Base-by-base conservation (phyloP, 1,284 basidiomycete species). In the Trichosporon faecale region DNA sequence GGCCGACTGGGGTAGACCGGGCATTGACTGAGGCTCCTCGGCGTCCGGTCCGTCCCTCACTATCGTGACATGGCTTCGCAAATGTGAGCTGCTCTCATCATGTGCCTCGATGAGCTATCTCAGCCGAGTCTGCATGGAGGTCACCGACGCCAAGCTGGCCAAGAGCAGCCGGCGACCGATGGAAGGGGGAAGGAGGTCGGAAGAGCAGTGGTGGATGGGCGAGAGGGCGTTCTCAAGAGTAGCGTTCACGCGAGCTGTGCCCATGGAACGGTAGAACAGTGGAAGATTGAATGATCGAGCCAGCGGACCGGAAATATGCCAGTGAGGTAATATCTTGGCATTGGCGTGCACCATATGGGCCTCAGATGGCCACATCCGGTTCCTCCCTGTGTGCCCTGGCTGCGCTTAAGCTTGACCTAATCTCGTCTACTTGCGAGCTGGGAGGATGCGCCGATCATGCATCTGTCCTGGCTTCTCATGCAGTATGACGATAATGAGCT, bases 391-490 rank as follows among this genome's bases (percentile, higher is more conserved):
- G 29, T n/a, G 55, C 57, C 57, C 57, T 61, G 57, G 57, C 18
- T 61, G 57, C 57, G 57, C 57, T 61, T 33, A n/a, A 61, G 57
- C 29, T 61, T 61, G 57, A 61, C 27, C 21, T 31, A 25, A 61
- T 61, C 57, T 61, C 27, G 49, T 25, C 49, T 52, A 9, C 18
- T 11, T 25, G 2, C 5, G 33, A 4, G 33, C 33, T 33, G 33
- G 33, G 33, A 33, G 33, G 33, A 33, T 5, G 33, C 33, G 33
- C 33, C 9, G 33, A 44, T 7, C 21, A 52, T 52, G 49, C 23
- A 25, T 23, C 23, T 7, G 3, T 23, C 2, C 49, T 52, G 49
- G 21, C 21, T 1, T 23, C n/a, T 25, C 21, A 12, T 52, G 49
- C 49, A 23, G 21, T 2, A 2, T 52, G 16, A 7, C 9, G 6